Evolutionary conservation across 257 asterid species (phyloP), one percentile per base, ranked within the genome.

Genomic region (Nicotiana obtusifolia): DNA sequence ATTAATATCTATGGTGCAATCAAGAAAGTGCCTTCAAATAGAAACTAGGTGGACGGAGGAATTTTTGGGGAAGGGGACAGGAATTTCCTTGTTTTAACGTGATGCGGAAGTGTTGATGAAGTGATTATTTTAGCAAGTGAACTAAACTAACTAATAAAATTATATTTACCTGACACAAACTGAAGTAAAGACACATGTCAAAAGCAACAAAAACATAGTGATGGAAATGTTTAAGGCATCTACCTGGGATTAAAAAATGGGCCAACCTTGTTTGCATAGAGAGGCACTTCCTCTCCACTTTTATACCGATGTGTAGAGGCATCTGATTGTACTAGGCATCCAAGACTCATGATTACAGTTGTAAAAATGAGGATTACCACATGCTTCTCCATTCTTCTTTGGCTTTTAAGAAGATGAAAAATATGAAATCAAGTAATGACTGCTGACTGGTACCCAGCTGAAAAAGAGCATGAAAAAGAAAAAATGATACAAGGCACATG

Each of bases 231-330:
- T 76, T 35, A 77, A 56, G 41, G 77, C 30, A 52, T 28, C 49
- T 81, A 81, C 83, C 83, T 81, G 60, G 79, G 83, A 57, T 66
- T 81, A 81, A 4, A 59, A 60, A 66, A 81, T 17, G 83, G 83
- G 30, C 79, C 83, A 33, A 66, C 79, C 79, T 81, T 81, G 37
- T 81, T 81, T 71, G 66, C 83, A 81, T 66, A 81, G 78, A 81
- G 77, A 81, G 83, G 83, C 35, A 81, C 83, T 31, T 65, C 66
- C 2, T 81, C 79, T 65, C 83, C 83, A 66, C 35, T n/a, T 66
- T 66, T 81, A 68, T 81, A 81, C 68, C 22, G 73, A 52, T 81
- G 83, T 14, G 62, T 54, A 47, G 77, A 81, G 76, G 78, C 83
- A 54, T 81, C 83, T 13, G 83, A 81, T 53, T 14, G 64, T 10